A percentile compares a stretch with the other conserved stretches of the same genome.
Evolutionary conservation across 2,329 filamentous ascomycete genomes (phyloP).

Genomic region (Cordyceps cicadae): DNA sequence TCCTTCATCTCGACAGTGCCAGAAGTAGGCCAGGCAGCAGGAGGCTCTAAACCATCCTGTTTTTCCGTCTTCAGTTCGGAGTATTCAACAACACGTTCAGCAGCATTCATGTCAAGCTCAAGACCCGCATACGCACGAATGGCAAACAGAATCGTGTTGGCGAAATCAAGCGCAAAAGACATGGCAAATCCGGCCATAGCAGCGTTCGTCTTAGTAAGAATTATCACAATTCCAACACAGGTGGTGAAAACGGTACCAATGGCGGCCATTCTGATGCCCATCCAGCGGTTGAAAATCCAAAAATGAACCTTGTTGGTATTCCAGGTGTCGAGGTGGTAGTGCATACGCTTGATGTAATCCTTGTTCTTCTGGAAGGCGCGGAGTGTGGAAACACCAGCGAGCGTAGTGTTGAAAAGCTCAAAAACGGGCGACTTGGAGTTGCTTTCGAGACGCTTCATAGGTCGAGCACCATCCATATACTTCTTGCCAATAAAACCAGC

Average conservation of each 20-base stretch:
- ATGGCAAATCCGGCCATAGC: constrained; percentile 69
- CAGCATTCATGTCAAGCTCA: constrained; percentile 72
- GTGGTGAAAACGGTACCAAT: constrained; percentile 62
- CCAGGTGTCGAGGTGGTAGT: constrained; percentile 59
- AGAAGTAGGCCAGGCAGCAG: constrained; percentile 67
- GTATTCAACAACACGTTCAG: constrained; percentile 70
- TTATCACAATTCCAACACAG: constrained; percentile 55
- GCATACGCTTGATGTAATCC: constrained; percentile 63
- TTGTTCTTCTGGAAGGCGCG: constrained; percentile 63
- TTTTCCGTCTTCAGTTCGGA: constrained; percentile 59
- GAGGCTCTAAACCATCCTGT: constrained; percentile 50
- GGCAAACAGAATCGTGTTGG: constrained; percentile 53
- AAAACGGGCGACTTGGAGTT: constrained; percentile 72
- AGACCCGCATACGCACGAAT: constrained; percentile 61
- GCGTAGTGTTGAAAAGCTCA: constrained; percentile 66
- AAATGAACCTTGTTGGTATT: constrained; percentile 57
- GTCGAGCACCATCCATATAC: constrained; percentile 64
- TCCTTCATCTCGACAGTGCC: constrained; percentile 66
- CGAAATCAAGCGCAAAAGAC: constrained; percentile 64
- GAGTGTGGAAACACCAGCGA: constrained; percentile 67
- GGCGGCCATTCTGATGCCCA: constrained; percentile 62
- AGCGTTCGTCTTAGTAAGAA: constrained; percentile 53
- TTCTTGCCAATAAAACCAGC: constrained; percentile 49
- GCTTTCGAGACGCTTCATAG: constrained; percentile 70
- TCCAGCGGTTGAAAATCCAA: constrained; percentile 69